Evolutionary conservation across 257 asterid genomes (phyloP), one percentile per base, ranked within the genome.

Genomic region (Paraleonurus japonicus): DNA sequence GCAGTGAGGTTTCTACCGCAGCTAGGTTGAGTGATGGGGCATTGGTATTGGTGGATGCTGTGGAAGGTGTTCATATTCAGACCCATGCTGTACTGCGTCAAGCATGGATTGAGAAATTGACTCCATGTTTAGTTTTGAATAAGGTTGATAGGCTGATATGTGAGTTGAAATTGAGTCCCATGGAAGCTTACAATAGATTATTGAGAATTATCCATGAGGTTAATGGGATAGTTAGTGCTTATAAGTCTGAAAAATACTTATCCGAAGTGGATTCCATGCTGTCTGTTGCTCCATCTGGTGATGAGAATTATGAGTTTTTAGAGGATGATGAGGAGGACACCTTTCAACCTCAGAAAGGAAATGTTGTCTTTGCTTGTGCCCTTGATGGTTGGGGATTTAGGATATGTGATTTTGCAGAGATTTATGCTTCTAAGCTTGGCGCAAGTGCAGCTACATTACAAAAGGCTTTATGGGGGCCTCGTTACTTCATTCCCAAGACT

Each of bases 21-120:
- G 98, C 98, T 0, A 85, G 98, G 70, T 81, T 93, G 88, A 93
- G 97, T 53, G 98, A 93, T 74, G 98, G 98, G 47, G 98, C 95
- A 5, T 78, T 93, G 67, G 86, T 93, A 2, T 79, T 93, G 57
- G 98, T 93, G 32, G 98, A 93, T 79, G 92, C 96, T 1, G 97
- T 93, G 13, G 98, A 93, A 72, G 98, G 97, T 30, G 98, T 93
- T 79, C 98, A 93, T 57, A 93, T 93, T 78, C 98, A 93, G 84
- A 93, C 98, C 4, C 98, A 90, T 60, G 98, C 98, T 0, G 97
- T 93, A 28, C 26, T 93, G 69, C 90, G 96, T 3, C 98, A 93
- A 72, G 96, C 97, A 11, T 90, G 97, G 97, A 90, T 93, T 72
- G 98, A 93, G 84, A 93, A 90, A 73, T 80, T 93, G 70, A 89